Percentiles rank a stretch among this genome's conserved stretches.
These are phyloP conservation scores for Pseudonitzschia multiseries DNA, from an alignment of 108 stramenopile species.

Conservation along the genomic window DNA sequence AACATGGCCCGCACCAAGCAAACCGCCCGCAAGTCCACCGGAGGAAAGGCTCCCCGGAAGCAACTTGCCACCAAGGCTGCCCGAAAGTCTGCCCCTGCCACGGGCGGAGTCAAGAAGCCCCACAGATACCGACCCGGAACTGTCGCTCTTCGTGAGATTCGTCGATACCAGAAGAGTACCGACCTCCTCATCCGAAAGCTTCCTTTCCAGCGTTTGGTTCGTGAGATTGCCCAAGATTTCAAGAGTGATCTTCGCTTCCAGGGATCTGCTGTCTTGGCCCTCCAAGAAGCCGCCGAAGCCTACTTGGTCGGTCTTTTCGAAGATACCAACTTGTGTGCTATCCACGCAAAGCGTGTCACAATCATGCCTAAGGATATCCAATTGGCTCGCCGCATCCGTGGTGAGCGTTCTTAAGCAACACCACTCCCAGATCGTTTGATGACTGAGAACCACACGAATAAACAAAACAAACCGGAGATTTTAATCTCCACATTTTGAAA, in stretches of 20 bases:
- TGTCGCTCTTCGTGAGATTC: constrained; percentile 97
- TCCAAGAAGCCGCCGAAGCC: constrained; percentile 94
- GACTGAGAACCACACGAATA: not conserved
- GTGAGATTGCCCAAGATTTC: constrained; percentile 97
- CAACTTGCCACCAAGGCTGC: constrained; percentile 94
- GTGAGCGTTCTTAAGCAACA: constrained; percentile 59
- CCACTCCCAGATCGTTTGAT: not conserved
- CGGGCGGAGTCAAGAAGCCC: constrained; percentile 93
- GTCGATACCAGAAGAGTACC: constrained; percentile 95
- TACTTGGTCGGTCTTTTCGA: constrained; percentile 96
- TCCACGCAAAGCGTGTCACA: constrained; percentile 98
- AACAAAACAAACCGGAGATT: constrained; percentile 25
- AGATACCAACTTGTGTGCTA: constrained; percentile 96
- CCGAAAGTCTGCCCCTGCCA: constrained; percentile 75
- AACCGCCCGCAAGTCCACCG: constrained; percentile 97
- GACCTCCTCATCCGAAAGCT: constrained; percentile 95
- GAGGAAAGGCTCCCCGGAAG: constrained; percentile 96
- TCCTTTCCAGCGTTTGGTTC: constrained; percentile 95
- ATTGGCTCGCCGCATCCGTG: constrained; percentile 73
- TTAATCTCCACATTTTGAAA: constrained; percentile 20
- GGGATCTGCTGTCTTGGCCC: constrained; percentile 91
- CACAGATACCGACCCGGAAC: constrained; percentile 93
- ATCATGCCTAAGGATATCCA: constrained; percentile 99
- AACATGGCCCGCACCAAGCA: constrained; percentile 98
- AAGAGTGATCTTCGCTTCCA: constrained; percentile 98